These are phyloP conservation scores for Pleurotus tuber-regium DNA, from an alignment of 768 basidiomycete genomes.

Conservation along the genomic window DNA sequence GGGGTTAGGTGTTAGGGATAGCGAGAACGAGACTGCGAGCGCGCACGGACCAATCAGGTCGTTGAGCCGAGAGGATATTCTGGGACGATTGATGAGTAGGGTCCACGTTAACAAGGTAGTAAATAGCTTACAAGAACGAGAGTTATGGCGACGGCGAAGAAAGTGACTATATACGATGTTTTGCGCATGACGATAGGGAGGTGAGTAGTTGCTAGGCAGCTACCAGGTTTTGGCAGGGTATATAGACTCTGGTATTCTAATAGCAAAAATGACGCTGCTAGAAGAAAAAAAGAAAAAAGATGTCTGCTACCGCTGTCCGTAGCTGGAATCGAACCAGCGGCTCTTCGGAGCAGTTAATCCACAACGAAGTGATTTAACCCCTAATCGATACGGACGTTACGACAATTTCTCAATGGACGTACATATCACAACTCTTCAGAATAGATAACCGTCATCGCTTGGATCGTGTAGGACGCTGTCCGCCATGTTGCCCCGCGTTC, in stretches of 20 bases:
- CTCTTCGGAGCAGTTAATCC: constrained; percentile 15
- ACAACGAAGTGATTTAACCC: constrained; percentile 22
- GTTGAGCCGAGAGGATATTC: constrained; percentile 55
- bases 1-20: neutral
- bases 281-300: neutral
- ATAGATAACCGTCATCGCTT: too few relatives aligned
- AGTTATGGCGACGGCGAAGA: constrained; percentile 49
- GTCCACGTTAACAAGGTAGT: neutral
- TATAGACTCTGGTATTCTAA: neutral
- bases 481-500: constrained; percentile 24
- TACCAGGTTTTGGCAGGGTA: too few relatives aligned
- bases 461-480: too few relatives aligned
- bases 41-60: constrained; percentile 61
- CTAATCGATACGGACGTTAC: constrained; percentile 19
- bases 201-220: too few relatives aligned
- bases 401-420: neutral
- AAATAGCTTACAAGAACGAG: constrained; percentile 49
- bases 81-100: constrained; percentile 19
- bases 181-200: constrained; percentile 51
- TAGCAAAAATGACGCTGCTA: neutral
- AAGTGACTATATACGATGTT: constrained; percentile 64
- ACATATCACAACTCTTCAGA: neutral
- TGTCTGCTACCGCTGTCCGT: constrained; percentile 14
- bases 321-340: constrained; percentile 21
- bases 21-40: constrained; percentile 12